Evolutionary conservation across 2,329 filamentous ascomycete species (phyloP).

Genomic region (Clonostachys chloroleuca): DNA sequence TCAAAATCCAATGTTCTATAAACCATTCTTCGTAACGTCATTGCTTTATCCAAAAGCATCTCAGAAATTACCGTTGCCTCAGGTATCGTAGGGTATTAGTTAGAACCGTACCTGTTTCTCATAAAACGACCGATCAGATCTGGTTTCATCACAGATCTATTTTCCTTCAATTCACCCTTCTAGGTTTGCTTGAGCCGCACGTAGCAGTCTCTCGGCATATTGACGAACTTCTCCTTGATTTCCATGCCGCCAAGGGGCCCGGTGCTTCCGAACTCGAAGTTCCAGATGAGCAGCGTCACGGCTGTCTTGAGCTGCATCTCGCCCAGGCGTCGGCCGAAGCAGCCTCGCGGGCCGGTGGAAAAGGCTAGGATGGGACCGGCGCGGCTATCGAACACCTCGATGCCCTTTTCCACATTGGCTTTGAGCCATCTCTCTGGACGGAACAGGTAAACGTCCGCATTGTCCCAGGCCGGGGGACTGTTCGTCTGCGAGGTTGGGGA

Average conservation of each 20-base stretch:
- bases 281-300: constrained; percentile 28
- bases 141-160: too few relatives aligned
- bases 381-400: constrained; percentile 15
- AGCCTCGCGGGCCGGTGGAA: constrained; percentile 26
- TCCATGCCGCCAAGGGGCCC: constrained; percentile 5
- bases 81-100: too few relatives aligned
- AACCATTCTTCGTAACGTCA: too few relatives aligned
- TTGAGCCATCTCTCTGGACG: constrained; percentile 55
- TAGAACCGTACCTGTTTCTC: too few relatives aligned
- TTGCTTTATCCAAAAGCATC: too few relatives aligned
- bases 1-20: too few relatives aligned
- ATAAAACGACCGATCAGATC: too few relatives aligned
- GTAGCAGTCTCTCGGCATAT: constrained; percentile 16
- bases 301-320: constrained; percentile 26
- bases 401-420: background rate
- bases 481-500: constrained; percentile 3
- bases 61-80: too few relatives aligned
- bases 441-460: constrained; percentile 83
- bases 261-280: constrained; percentile 21
- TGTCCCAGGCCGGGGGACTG: constrained; percentile 18
- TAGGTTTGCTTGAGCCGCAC: constrained; percentile 9
- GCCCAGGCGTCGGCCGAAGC: constrained; percentile 30
- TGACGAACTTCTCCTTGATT: constrained; percentile 13
- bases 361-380: constrained; percentile 29
- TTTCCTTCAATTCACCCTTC: too few relatives aligned